Conservation (phyloP, 2,329 filamentous ascomycete genomes). For the Drechslera avenae region DNA sequence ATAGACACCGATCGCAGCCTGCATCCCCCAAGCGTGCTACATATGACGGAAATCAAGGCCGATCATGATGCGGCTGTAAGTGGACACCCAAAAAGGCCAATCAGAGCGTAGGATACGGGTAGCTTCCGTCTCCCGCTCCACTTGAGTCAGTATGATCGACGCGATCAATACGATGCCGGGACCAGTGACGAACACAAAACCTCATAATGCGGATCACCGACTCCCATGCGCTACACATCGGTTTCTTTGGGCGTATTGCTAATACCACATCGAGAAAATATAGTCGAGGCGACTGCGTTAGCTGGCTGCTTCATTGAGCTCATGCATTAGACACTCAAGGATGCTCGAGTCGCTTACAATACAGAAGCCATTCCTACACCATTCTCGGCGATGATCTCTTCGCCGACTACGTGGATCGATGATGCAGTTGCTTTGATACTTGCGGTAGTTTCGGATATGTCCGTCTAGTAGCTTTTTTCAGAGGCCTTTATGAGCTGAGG, state of each 20-base stretch:
- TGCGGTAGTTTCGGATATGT: neutral
- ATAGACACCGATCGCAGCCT: neutral
- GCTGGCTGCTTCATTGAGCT: neutral
- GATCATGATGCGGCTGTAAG: constrained; percentile 17
- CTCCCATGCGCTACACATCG: constrained; percentile 3
- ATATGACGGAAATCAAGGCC: constrained; percentile 10
- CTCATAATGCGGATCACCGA: constrained; percentile 7
- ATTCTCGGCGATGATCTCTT: constrained; percentile 2
- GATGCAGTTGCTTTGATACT: constrained; percentile 10
- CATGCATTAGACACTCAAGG: constrained; percentile 10
- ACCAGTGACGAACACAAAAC: constrained; percentile 23
- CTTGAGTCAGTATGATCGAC: constrained; percentile 22
- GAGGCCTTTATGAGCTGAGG: constrained; percentile 4
- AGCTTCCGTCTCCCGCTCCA: constrained; percentile 6
- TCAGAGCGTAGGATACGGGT: neutral
- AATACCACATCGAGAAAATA: constrained; percentile 7
- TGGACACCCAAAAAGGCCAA: neutral
- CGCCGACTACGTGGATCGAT: constrained; percentile 18
- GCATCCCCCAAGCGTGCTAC: neutral
- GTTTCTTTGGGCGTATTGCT: constrained; percentile 9
- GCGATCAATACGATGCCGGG: constrained; percentile 12
- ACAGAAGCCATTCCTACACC: neutral
- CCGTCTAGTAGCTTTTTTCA: neutral
- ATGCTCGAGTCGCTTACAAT: constrained; percentile 9
- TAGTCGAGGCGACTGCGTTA: constrained; percentile 8